Evolutionary conservation across 1,284 basidiomycete species (phyloP), one percentile per base, ranked within the genome.

Genomic region (Malassezia obtusa): DNA sequence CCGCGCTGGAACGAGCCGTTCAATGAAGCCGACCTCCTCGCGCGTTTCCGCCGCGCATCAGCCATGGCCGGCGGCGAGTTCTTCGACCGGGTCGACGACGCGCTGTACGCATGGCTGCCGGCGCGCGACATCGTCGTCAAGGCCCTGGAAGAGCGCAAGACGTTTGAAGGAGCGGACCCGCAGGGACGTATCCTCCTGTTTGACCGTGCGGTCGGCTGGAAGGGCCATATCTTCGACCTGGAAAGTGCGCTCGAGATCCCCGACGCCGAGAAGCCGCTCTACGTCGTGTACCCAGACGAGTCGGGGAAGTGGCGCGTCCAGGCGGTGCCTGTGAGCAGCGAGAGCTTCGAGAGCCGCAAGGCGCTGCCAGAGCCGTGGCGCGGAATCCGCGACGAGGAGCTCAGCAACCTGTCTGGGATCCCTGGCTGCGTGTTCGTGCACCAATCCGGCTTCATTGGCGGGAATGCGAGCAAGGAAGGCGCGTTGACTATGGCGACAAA

Each of bases 361-460:
- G 83, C 89, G 1, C 78, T 98, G 33, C 92, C 94, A 1, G 89
- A 95, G 75, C 78, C 76, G 4, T 98, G 94, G 92, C 80, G 91
- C 58, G 92, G 94, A 9, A 76, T 92, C 35, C 80, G 94, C 39
- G 94, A 98, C 73, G 84, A 86, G 9, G 80, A 81, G 45, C 77
- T 98, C 39, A 84, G 83, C 43, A 77, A 83, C 61, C 76, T 83
- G 12, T 83, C 82, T 11, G 89, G 88, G 1, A 83, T 96, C 59
- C 58, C 62, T 1, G 88, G 84, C 1, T 82, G 89, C 49, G 82
- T 95, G 52, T 98, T 98, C 73, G 84, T 91, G 25, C 92, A 98
- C 76, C 87, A 89, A 1, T 86, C 84, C 55, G 92, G 92, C 3
- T 98, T 98, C 74, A 96, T 91, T 67, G 94, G 90, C 66, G 89